A percentile compares a stretch with the other conserved stretches of the same genome.
Evolutionary conservation across 108 stramenopile genomes (phyloP).

Genomic region (Cyclotella choctawhatcheeana): DNA sequence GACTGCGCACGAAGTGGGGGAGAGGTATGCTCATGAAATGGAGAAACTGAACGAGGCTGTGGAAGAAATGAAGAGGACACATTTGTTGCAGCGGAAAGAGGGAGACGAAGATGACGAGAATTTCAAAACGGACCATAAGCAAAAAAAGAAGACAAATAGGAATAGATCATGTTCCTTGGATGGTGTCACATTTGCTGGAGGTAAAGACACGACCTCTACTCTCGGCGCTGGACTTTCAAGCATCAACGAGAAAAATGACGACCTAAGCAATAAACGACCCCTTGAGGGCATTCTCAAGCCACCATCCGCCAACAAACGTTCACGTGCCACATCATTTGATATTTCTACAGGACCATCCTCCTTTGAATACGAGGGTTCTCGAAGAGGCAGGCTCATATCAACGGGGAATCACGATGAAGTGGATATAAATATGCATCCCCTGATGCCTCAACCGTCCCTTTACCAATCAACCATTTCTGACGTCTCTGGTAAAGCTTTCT

Average conservation of each 20-base stretch:
- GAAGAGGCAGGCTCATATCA: slow-evolving; percentile 5
- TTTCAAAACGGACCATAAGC: not conserved
- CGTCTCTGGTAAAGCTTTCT: slow-evolving; percentile 46
- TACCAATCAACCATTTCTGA: slow-evolving; percentile 54
- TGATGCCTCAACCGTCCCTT: slow-evolving; percentile 49
- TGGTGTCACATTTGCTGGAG: slow-evolving; percentile 30
- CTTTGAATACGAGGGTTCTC: slow-evolving; percentile 8
- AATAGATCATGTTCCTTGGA: slow-evolving; percentile 41
- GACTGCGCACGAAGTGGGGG: slow-evolving; percentile 76
- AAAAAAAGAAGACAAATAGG: not conserved
- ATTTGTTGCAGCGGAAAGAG: slow-evolving; percentile 15
- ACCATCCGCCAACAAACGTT: slow-evolving; percentile 37
- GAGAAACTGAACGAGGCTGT: slow-evolving; percentile 46
- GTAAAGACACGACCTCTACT: not conserved
- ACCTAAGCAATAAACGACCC: slow-evolving; percentile 19
- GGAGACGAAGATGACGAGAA: not conserved
- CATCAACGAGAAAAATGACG: not conserved
- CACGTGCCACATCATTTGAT: slow-evolving; percentile 48
- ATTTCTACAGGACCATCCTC: slow-evolving; percentile 46
- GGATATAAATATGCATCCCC: slow-evolving; percentile 40
- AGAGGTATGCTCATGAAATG: slow-evolving; percentile 77
- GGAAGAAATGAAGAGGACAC: slow-evolving; percentile 38
- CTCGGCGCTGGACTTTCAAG: slow-evolving; percentile 5
- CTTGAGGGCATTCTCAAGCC: slow-evolving; percentile 39
- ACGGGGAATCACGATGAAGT: slow-evolving; percentile 18